Base-by-base conservation (phyloP, 495 filamentous ascomycete species). In the Apiosordaria backusii region DNA sequence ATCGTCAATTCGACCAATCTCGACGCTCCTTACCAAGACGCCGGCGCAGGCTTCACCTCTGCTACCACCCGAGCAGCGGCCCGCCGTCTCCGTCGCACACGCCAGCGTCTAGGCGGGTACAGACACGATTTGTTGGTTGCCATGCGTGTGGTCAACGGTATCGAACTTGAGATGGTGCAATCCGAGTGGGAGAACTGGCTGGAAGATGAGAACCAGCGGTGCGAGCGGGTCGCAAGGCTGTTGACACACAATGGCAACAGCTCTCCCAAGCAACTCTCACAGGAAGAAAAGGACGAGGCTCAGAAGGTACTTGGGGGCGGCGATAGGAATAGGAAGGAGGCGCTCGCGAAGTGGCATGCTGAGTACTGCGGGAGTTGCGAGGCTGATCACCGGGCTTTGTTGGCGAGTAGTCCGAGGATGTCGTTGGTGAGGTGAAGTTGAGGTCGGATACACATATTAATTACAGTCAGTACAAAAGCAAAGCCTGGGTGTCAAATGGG, bases 161-260 rank as follows among this genome's bases (percentile, higher is more conserved):
- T 98, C 10, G 95, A 99, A 79, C 78, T 81, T 61, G 94, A 97
- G 74, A 88, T 96, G 73, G 68, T 98, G 64, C 82, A 85, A 63
- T 88, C 86, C 2, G 93, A 97, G 79, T 99, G 91, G 89, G 93
- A 96, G 78, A 89, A 89, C 52, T 98, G 93, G 92, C 82, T 98
- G 18, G 73, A 80, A 4, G 87, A 88, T 52, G 93, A 97, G 78
- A 83, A 81, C 62, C 70, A 76, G 23, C 85, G 87, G 64, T 97
- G 92, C 77, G 83, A 83, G 57, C 82, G 86, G 71, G 83, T 92
- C 4, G 80, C 82, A 65, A 75, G 72, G 9, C 75, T 89, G 64
- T 73, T 90, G 66, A 61, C 79, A 16, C 61, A 71, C 15, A 70
- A 27, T 7, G 27, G 21, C 18, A 26, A 60, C 1, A 66, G 71